phyloP scores from a whole-genome alignment of 352 stramenopile genomes.

The Pythium phragmiticola region DNA sequence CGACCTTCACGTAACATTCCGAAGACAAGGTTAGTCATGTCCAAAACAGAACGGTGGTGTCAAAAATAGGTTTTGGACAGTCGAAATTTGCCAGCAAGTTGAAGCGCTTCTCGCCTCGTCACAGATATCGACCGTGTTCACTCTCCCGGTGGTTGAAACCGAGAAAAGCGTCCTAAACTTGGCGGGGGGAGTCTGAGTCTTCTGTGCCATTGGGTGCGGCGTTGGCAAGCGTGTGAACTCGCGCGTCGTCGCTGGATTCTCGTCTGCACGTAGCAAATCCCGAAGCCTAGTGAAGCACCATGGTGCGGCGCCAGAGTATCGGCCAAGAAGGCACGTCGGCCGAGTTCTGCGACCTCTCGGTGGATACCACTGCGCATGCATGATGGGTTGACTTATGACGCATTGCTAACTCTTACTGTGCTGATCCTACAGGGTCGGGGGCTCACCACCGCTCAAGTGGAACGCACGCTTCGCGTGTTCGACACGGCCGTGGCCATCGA shows the following conservation, averaged over 20 bases:
- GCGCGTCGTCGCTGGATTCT: not conserved
- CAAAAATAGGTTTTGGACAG: not conserved
- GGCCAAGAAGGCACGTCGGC: slow-evolving; percentile 59
- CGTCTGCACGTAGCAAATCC: not conserved
- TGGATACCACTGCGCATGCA: slow-evolving; percentile 21
- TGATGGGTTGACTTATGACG: not conserved
- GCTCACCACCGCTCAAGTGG: slow-evolving; percentile 50
- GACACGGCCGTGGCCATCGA: slow-evolving; percentile 59
- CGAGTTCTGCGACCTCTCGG: slow-evolving; percentile 64
- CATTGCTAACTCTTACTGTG: not conserved
- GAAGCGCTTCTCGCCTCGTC: slow-evolving; percentile 2
- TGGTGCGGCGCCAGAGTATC: slow-evolving; percentile 40
- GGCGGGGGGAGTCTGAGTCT: not conserved
- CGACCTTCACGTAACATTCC: slow-evolving; percentile 24
- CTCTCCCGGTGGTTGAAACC: not conserved
- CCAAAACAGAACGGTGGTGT: not conserved
- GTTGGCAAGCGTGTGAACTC: slow-evolving; percentile 1
- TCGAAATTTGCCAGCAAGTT: slow-evolving; percentile 8
- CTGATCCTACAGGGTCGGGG: slow-evolving; percentile 38
- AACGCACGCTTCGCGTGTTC: slow-evolving; percentile 68
- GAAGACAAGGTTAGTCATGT: too few species aligned
- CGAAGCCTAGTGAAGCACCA: not conserved
- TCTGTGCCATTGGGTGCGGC: not conserved
- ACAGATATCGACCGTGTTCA: not conserved
- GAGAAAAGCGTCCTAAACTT: not conserved